Base-by-base conservation (phyloP, 495 filamentous ascomycete species). In the Hyphodiscus hymeniophilus region DNA sequence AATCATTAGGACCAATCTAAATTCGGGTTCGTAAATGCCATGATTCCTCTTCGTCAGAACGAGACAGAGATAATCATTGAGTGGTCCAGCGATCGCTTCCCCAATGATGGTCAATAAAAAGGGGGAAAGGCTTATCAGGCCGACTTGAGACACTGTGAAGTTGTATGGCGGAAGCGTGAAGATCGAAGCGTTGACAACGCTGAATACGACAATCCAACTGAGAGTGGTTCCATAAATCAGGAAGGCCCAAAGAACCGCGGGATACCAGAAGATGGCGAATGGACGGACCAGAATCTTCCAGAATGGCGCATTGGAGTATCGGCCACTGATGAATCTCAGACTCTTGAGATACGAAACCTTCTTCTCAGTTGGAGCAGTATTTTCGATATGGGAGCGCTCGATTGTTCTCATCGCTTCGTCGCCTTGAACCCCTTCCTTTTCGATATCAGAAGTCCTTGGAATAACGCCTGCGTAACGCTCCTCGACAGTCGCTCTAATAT, bases 131-230 rank as follows among this genome's bases (percentile, higher is more conserved):
- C 64, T 69, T 46, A 72, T 74, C 32, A 79, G 60, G 6, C 75
- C 74, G 0, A 64, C 64, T 48, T 74, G 45, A 8, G 67, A 68
- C 24, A 71, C 64, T 21, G 61, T 62, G 62, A 77, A 76, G 55
- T 72, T 73, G 60, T 79, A 79, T 1, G 74, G 73, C 3, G 69
- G 63, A 2, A 58, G 57, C 15, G 60, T 63, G 48, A 79, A 75
- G 54, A 77, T 70, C 17, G 64, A 61, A 16, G 63, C 69, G 55
- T 74, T 71, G 38, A 74, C 69, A n/a, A 74, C 68, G 47, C 65
- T 69, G 38, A 79, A 74, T 31, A 73, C 72, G 23, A 75, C 69
- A 34, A 75, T 72, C 72, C 71, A 76, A 21, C 66, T 70, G 17
- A 76, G 42, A 0, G 71, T 72, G 1, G 69, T 67, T 0, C 75